Evolutionary conservation across 345 rosid genomes (phyloP).

Genomic region (Psidium guajava): DNA sequence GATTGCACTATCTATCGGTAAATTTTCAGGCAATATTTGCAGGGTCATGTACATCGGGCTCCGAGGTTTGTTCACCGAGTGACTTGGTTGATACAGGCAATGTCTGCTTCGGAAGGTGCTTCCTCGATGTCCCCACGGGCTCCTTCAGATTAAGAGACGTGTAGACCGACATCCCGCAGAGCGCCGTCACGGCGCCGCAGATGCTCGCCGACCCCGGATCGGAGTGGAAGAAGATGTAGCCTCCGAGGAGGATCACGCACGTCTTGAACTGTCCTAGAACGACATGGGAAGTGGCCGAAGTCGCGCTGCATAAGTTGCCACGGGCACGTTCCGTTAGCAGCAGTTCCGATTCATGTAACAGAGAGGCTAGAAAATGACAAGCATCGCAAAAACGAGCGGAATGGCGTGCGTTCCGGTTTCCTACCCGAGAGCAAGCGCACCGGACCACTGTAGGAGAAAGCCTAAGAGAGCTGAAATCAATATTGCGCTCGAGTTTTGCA

Average conservation of each 20-base stretch:
- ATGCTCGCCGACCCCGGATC: conserved; percentile 78
- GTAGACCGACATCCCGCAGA: conserved; percentile 70
- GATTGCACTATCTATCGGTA: not conserved
- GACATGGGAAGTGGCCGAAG: conserved; percentile 91
- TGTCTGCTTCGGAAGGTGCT: conserved; percentile 33
- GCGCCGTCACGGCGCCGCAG: conserved; percentile 66
- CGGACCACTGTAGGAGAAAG: conserved; percentile 93
- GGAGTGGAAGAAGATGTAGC: conserved; percentile 56
- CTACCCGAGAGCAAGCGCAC: conserved; percentile 94
- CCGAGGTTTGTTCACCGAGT: not conserved
- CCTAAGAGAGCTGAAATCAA: conserved; percentile 77
- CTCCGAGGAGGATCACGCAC: conserved; percentile 76
- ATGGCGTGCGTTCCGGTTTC: not conserved
- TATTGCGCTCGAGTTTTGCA: conserved; percentile 49
- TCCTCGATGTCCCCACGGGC: conserved; percentile 12
- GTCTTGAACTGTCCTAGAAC: conserved; percentile 94
- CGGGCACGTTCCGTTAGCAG: not conserved
- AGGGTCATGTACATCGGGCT: not conserved
- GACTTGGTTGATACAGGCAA: conserved; percentile 24
- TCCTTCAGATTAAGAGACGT: conserved; percentile 50
- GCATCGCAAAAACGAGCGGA: not conserved
- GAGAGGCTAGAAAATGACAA: not conserved
- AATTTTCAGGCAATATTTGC: not conserved
- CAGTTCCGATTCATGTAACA: not conserved
- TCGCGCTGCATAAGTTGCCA: conserved; percentile 43